A percentile compares a stretch with the other conserved stretches of the same genome.
Conservation (phyloP, 129 eudicot species). For the Artemisia tridentata region DNA sequence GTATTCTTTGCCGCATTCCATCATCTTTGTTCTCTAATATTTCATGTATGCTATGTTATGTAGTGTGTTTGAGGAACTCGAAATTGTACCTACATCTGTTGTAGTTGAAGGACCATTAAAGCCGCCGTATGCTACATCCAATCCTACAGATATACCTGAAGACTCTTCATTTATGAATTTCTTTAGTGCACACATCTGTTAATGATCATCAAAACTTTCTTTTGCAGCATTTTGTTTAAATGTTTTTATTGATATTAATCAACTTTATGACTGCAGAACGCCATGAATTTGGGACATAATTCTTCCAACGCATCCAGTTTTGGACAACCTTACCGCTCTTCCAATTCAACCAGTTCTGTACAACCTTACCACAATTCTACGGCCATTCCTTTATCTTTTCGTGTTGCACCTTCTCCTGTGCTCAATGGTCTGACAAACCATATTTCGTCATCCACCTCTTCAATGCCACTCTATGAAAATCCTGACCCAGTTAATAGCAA, state of each 20-base stretch:
- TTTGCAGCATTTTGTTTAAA: no score
- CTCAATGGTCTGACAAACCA: no score
- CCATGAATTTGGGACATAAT: no score
- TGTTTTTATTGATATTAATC: no score
- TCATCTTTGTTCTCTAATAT: not conserved
- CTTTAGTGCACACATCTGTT: no score
- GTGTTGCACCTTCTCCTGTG: conserved; percentile 15
- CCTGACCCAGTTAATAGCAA: no score
- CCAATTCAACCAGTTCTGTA: conserved; percentile 9
- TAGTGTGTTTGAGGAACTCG: conserved; percentile 40
- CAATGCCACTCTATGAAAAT: no score
- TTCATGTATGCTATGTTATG: not conserved
- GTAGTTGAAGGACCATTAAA: not conserved
- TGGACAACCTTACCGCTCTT: not conserved
- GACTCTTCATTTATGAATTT: no score
- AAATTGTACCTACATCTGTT: conserved; percentile 3
- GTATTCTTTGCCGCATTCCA: not conserved
- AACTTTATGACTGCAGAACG: no score
- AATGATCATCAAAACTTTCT: no score
- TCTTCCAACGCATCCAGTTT: not conserved
- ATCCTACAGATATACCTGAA: no score
- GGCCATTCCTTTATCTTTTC: conserved; percentile 3
- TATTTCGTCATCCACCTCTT: no score
- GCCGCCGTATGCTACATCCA: conserved; percentile 10
- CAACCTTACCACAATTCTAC: not conserved